Conservation (phyloP, 2,329 filamentous ascomycete genomes). For the Pseudocercospora musae region DNA sequence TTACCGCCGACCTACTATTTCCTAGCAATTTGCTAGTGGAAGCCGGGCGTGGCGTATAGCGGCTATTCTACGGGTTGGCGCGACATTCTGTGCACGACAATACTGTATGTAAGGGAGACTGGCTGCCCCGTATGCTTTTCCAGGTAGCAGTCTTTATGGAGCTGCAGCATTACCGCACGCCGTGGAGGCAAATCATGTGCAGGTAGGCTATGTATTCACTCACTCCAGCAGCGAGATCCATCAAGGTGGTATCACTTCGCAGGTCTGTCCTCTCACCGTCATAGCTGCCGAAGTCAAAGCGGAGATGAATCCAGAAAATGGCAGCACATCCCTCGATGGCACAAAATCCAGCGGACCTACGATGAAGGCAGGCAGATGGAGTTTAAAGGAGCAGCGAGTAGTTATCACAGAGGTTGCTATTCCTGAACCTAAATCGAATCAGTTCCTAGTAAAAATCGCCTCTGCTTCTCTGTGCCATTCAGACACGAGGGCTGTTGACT, state of each 20-base stretch:
- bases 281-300: neutral
- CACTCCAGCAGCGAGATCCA: neutral
- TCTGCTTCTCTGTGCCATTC: constrained; percentile 19
- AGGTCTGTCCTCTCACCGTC: neutral
- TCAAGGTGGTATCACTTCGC: neutral
- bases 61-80: no score
- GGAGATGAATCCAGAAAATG: neutral
- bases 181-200: neutral
- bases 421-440: constrained; percentile 16
- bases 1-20: no score
- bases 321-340: neutral
- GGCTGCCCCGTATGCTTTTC: neutral
- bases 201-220: neutral
- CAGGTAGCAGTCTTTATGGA: neutral
- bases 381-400: constrained; percentile 11
- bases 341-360: neutral
- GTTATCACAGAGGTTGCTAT: constrained; percentile 14
- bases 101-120: neutral
- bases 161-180: neutral
- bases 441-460: constrained; percentile 19
- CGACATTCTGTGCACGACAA: no score
- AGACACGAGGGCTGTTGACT: constrained; percentile 19
- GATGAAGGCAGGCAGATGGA: constrained; percentile 16
- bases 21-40: no score
- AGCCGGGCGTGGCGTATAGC: no score